These are phyloP conservation scores for Starmerella tilneyi DNA, from an alignment of 805 yeast species.

Conservation along the genomic window DNA sequence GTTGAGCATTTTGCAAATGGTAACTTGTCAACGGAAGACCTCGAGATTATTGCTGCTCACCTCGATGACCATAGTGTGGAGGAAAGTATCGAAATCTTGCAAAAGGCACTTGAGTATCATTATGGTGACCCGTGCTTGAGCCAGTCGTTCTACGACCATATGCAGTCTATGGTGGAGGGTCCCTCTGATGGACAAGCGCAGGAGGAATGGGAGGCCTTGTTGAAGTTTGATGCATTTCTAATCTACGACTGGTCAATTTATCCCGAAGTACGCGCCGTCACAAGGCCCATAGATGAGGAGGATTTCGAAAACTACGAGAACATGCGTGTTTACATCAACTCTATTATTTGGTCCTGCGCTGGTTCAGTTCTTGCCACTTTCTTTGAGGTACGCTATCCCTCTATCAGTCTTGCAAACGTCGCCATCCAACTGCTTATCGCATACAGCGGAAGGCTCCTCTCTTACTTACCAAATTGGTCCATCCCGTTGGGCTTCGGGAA, in stretches of 20 bases:
- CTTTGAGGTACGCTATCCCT: slow-evolving; percentile 50
- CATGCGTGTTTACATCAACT: slow-evolving; percentile 43
- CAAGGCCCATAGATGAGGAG: slow-evolving; percentile 42
- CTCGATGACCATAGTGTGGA: slow-evolving; percentile 28
- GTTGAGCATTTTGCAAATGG: slow-evolving; percentile 28
- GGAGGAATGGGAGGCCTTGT: slow-evolving; percentile 26
- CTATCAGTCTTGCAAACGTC: slow-evolving; percentile 39
- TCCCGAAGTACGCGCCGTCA: slow-evolving; percentile 51
- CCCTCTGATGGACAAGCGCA: slow-evolving; percentile 11
- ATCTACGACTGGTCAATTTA: slow-evolving; percentile 42
- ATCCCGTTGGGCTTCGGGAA: slow-evolving; percentile 15
- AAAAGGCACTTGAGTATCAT: slow-evolving; percentile 36
- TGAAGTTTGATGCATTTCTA: slow-evolving; percentile 38
- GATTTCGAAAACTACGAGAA: slow-evolving; percentile 40
- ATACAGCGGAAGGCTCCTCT: slow-evolving; percentile 45
- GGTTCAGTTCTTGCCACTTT: slow-evolving; percentile 51
- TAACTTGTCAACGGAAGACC: slow-evolving; percentile 24
- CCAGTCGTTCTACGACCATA: slow-evolving; percentile 31
- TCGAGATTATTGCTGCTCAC: slow-evolving; percentile 17
- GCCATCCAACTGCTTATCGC: slow-evolving; percentile 52
- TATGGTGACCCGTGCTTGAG: slow-evolving; percentile 42
- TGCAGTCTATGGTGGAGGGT: slow-evolving; percentile 28
- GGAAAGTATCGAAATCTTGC: slow-evolving; percentile 37
- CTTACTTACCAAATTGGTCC: slow-evolving; percentile 19
- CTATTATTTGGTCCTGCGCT: slow-evolving; percentile 42